Percentiles rank a stretch among this genome's conserved stretches.
Conservation (phyloP, 140 eudicot species). For the Flaveria floridana region DNA sequence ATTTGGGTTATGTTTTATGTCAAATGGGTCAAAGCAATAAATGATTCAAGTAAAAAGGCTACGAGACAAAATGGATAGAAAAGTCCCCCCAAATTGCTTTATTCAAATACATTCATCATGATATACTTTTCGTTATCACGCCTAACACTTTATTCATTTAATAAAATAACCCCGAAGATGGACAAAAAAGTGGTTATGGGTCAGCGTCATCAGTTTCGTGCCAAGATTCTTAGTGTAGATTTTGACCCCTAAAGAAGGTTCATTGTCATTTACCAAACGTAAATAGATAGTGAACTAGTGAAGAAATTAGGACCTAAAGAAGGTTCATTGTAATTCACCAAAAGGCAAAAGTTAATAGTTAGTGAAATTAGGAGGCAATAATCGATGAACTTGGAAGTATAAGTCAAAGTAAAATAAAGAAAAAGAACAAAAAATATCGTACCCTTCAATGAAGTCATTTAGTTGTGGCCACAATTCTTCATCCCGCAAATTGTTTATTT, state of each 20-base stretch:
- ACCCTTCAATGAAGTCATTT: conserved; percentile 83
- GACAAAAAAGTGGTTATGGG: conserved; percentile 2
- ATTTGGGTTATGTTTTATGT: not conserved
- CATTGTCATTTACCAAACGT: not conserved
- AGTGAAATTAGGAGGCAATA: conserved; percentile 5
- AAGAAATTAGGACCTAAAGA: conserved; percentile 12
- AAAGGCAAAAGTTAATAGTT: not conserved
- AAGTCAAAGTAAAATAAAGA: conserved; percentile 2
- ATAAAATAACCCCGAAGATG: not conserved
- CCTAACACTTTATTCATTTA: not conserved
- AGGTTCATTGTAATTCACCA: not conserved
- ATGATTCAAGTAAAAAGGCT: not conserved
- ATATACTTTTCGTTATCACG: not conserved
- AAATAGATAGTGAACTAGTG: not conserved
- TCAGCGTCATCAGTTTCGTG: not conserved
- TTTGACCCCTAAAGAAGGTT: not conserved
- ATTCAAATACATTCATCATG: not conserved
- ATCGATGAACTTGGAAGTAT: conserved; percentile 4
- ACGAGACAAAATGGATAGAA: not conserved
- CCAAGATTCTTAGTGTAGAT: not conserved
- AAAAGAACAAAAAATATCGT: not conserved
- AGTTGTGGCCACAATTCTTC: conserved; percentile 92
- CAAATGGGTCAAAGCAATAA: conserved; percentile 4
- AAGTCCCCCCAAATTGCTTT: conserved; percentile 16
- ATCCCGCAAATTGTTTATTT: conserved; percentile 75